Conservation (phyloP, 2,329 filamentous ascomycete species). For the Phialophora verrucosa region DNA sequence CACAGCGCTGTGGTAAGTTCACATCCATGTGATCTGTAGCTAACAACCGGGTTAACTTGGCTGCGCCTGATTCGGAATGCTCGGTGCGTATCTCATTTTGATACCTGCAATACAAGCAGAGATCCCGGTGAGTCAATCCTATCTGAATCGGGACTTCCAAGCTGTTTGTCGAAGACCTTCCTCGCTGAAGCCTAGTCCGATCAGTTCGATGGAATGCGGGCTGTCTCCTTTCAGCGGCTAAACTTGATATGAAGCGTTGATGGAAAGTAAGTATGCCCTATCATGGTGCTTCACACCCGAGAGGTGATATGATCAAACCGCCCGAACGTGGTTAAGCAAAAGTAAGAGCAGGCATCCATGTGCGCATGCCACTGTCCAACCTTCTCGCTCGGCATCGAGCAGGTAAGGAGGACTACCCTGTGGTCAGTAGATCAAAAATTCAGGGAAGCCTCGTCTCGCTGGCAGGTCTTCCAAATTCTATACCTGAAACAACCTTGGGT, state of each 20-base stretch:
- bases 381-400: background rate
- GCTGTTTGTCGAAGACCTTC: background rate
- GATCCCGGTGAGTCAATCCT: background rate
- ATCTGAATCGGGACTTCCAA: background rate
- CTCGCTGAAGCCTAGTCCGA: background rate
- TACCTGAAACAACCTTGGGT: background rate
- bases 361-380: background rate
- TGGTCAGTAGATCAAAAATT: background rate
- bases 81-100: background rate
- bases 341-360: background rate
- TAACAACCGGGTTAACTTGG: background rate
- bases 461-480: background rate
- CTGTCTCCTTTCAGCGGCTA: background rate
- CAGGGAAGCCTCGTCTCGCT: background rate
- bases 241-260: background rate
- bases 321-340: background rate
- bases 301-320: background rate
- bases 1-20: background rate
- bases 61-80: background rate
- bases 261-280: background rate
- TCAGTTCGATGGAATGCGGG: background rate
- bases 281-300: background rate
- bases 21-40: background rate
- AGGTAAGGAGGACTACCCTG: background rate
- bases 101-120: background rate